Evolutionary conservation across 352 stramenopile genomes (phyloP), one percentile per base, ranked within the genome.

Genomic region (Phytopythium montanum): DNA sequence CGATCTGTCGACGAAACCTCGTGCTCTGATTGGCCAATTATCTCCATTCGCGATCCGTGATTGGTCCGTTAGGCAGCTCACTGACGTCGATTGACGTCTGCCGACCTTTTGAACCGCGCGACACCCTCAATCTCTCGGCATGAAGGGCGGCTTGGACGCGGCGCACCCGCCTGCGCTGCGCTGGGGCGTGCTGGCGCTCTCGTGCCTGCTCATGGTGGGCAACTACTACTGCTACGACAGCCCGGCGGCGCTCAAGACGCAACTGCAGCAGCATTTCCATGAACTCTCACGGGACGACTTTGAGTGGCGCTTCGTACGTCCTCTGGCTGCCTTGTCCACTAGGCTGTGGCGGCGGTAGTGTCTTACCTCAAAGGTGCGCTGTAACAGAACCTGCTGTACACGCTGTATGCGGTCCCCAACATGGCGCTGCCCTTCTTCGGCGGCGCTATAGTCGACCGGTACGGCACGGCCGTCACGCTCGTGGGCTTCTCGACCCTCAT

Each of bases 211-310:
- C 50, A 95, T 96, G 83, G 87, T 96, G 56, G 85, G 88, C 64
- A 94, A 92, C 64, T 97, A 97, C 70, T 97, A 95, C 62, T 95
- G 85, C 79, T 96, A 93, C 58, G 90, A 97, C 70, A 94, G 93
- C 62, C 88, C 90, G 1, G 80, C 85, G 55, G 87, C 88, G 48
- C 80, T 96, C 55, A 92, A 97, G 65, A 91, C 76, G 51, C 82
- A 94, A 56, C 72, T 97, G 53, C 82, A 95, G 66, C 85, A 94
- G 68, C 87, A 81, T 60, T 95, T 95, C 53, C 85, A 64, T 54
- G 62, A 77, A 54, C 79, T 81, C 60, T 70, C 81, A 8, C 86
- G 90, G 45, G 66, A 78, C 44, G 80, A 78, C 65, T 94, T 85
- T 64, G 85, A 94, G 72, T 91, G 88, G 44, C 76, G 90, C 60